Base-by-base conservation (phyloP, 75 land plant species). In the Gnetum montanum region DNA sequence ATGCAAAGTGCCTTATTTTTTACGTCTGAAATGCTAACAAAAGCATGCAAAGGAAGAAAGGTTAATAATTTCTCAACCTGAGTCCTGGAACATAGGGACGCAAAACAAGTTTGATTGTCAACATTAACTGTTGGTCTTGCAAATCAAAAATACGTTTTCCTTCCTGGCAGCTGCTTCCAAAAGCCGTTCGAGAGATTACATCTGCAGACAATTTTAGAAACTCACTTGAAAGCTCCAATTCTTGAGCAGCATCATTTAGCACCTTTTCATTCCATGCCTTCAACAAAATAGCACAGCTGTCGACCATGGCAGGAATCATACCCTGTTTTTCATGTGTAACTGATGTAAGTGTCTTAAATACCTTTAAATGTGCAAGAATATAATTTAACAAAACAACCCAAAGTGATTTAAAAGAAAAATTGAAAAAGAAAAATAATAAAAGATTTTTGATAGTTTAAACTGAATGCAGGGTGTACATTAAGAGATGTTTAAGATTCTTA, bases 121-220 rank as follows among this genome's bases (percentile, higher is more conserved):
- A 49, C 31, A 35, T 22, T 3, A 51, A 31, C 15, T 18, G 61
- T 52, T 81, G 61, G 1, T 51, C 34, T 55, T 73, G 67, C 28
- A 75, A 65, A 47, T 71, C 51, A 36, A 77, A 69, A 22, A 77
- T 61, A 12, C 38, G 10, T 27, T 57, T 68, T 4, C 84, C 81
- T 49, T 72, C 65, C 56, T 60, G 51, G 60, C 65, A 72, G 61
- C 57, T 81, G 70, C 73, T 69, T 31, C 84, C 84, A 62, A 81
- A 81, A 22, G 81, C 81, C 26, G 84, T 60, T 24, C 67, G 41
- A 8, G 84, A 68, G n/a, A 81, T 81, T 23, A 64, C 70, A 60
- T 77, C 77, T 44, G 64, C 63, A 20, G 77, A 70, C n/a, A 81
- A 47, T 4, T 37, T 59, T 6, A 55, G 63, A 36, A 81, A 58